phyloP scores from a whole-genome alignment of 2,329 filamentous ascomycete genomes.

The Blastomyces emzantsi region DNA sequence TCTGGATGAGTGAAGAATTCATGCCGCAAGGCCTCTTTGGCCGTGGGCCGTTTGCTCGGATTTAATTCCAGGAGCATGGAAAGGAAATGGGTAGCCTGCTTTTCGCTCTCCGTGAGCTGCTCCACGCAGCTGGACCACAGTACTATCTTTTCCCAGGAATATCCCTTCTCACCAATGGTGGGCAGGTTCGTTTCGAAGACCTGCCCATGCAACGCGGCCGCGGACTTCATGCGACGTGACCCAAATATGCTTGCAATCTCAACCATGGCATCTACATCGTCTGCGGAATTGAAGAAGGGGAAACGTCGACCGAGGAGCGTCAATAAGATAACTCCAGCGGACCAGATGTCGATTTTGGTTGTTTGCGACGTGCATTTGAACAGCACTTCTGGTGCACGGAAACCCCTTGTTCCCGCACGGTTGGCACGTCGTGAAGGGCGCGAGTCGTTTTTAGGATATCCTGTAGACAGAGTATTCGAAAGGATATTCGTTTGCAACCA shows the following conservation, averaged over 20 bases:
- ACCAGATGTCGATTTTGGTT: conserved; percentile 94
- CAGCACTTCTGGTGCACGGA: conserved; percentile 90
- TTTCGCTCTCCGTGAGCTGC: conserved; percentile 42
- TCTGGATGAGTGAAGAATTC: conserved; percentile 37
- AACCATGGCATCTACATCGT: conserved; percentile 95
- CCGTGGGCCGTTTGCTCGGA: conserved; percentile 34
- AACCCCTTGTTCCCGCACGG: conserved; percentile 86
- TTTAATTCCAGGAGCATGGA: conserved; percentile 38
- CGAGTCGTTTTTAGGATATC: conserved; percentile 84
- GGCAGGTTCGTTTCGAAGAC: conserved; percentile 90
- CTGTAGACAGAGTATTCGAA: conserved; percentile 52
- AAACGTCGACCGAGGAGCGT: conserved; percentile 88
- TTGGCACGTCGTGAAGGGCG: conserved; percentile 85
- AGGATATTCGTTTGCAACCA: conserved; percentile 50
- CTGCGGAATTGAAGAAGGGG: conserved; percentile 97
- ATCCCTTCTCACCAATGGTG: conserved; percentile 76
- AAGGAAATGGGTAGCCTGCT: conserved; percentile 38
- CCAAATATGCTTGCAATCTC: conserved; percentile 97
- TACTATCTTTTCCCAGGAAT: conserved; percentile 85
- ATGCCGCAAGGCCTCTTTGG: conserved; percentile 37
- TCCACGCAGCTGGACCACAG: conserved; percentile 84
- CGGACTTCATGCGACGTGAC: conserved; percentile 68
- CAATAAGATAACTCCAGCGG: conserved; percentile 90
- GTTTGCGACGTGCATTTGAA: conserved; percentile 96
- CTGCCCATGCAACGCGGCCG: conserved; percentile 76